Conservation (phyloP, 306 rosid species). For the Prunus davidiana region DNA sequence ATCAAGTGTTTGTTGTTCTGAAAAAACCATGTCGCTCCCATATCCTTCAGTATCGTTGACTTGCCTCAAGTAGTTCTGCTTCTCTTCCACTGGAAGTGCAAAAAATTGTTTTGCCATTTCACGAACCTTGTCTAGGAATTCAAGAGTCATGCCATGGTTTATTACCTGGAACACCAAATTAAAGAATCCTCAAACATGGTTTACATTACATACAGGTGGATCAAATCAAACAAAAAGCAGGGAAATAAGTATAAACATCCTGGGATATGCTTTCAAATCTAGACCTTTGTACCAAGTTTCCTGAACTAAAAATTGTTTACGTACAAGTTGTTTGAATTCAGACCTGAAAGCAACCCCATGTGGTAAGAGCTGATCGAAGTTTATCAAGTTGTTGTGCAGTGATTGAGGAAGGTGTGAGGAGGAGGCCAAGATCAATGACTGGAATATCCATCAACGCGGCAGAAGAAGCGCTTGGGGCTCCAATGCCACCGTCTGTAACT, state of each 20-base stretch:
- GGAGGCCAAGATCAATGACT: constrained; percentile 26
- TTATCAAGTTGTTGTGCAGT: constrained; percentile 1
- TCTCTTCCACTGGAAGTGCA: constrained; percentile 49
- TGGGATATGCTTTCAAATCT: too few species aligned
- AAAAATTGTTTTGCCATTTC: constrained; percentile 49
- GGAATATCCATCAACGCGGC: constrained; percentile 30
- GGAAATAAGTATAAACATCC: too few species aligned
- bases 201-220: too few species aligned
- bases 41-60: constrained; percentile 46
- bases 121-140: constrained; percentile 48
- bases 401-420: constrained; percentile 7
- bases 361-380: constrained; percentile 20
- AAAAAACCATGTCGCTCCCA: constrained; percentile 40
- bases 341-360: constrained; percentile 44
- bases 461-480: constrained; percentile 13
- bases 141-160: constrained; percentile 55
- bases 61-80: constrained; percentile 36
- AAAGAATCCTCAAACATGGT: neutral
- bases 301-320: too few species aligned
- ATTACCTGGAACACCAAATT: constrained; percentile 40
- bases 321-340: neutral
- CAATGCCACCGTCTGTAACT: neutral
- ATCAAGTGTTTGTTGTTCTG: constrained; percentile 45
- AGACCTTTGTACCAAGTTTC: too few species aligned
- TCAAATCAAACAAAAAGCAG: too few species aligned